Evolutionary conservation across 2,329 filamentous ascomycete genomes (phyloP).

Genomic region (Corinectria fuckeliana): DNA sequence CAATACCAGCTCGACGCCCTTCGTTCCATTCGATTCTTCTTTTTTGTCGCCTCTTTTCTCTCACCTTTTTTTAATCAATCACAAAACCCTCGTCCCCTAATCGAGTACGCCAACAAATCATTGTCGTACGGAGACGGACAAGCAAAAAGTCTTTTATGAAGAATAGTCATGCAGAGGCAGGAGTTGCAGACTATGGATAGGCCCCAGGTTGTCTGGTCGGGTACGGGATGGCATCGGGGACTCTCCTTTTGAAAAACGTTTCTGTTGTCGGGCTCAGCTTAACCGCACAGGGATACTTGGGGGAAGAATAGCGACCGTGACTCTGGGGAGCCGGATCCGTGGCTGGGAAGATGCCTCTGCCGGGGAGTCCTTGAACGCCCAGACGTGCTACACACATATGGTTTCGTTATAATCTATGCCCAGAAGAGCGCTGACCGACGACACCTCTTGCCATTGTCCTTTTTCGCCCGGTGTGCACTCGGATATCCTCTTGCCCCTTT

Average conservation of each 20-base stretch:
- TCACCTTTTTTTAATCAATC: constrained; percentile 49
- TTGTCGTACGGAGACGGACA: constrained; percentile 41
- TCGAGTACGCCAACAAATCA: constrained; percentile 43
- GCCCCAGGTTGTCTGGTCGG: constrained; percentile 30
- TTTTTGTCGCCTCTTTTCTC: constrained; percentile 45
- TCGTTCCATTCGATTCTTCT: constrained; percentile 55
- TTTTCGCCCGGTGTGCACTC: constrained; percentile 35
- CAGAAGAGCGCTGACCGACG: constrained; percentile 26
- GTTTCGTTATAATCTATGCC: constrained; percentile 41
- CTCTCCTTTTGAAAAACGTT: constrained; percentile 22
- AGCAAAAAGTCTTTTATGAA: constrained; percentile 46
- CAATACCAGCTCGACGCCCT: constrained; percentile 64
- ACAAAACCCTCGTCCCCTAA: constrained; percentile 46
- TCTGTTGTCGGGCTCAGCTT: constrained; percentile 3
- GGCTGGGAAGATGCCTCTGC: constrained; percentile 17
- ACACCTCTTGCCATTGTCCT: constrained; percentile 29
- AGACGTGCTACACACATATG: constrained; percentile 34
- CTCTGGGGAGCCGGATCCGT: constrained; percentile 26
- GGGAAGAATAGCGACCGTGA: constrained; percentile 29
- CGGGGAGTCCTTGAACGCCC: constrained; percentile 26
- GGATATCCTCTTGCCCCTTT: constrained; percentile 37
- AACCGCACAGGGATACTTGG: constrained; percentile 25
- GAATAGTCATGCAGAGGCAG: constrained; percentile 43
- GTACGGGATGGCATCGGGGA: constrained; percentile 11
- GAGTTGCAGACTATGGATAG: constrained; percentile 43